Base-by-base conservation (phyloP, 306 rosid genomes). In the Trichosanthes cucumerina region DNA sequence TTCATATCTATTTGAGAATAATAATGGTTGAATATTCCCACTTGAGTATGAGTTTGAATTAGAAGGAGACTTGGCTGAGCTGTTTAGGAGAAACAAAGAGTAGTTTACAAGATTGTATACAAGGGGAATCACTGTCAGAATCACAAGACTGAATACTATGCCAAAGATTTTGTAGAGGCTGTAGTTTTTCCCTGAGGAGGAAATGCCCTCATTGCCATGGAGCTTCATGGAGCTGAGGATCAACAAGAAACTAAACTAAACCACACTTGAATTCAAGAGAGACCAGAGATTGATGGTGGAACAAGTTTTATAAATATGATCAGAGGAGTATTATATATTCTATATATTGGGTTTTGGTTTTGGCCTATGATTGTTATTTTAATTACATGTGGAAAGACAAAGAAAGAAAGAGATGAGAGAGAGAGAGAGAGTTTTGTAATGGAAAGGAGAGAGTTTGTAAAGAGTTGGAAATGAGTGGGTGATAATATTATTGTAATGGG, bases 41-140 rank as follows among this genome's bases (percentile, higher is more conserved):
- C 62, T 24, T 26, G 59, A 14, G 24, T 10, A 44, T 4, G 41
- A 46, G 3, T 0, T 36, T 4, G 41, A 46, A 16, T 16, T 15
- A 4, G 34, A 23, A 11, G 59, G 34, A 16, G 57, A 13, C 2
- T 63, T 78, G 12, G 76, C 9, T 13, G 39, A 49, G n/a, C 8
- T 34, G n/a, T 58, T 77, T 5, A 49, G 16, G 6, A 73, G 26
- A 18, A 73, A 73, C 7, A 49, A 11, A 28, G 75, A 58, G 46
- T 59, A 56, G 50, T 59, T 41, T 6, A 77, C 4, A 5, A 52
- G 57, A 31, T 26, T 78, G 75, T 46, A 78, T 9, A 19, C 3
- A 2, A 78, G 62, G 5, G 80, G 80, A 52, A 78, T 60, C 43
- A 59, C 19, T 44, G 71, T 78, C 6, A 78, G 7, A 16, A 60